Evolutionary conservation across 1,139 yeast genomes (phyloP).

Genomic region (Geotrichum klebahnii): DNA sequence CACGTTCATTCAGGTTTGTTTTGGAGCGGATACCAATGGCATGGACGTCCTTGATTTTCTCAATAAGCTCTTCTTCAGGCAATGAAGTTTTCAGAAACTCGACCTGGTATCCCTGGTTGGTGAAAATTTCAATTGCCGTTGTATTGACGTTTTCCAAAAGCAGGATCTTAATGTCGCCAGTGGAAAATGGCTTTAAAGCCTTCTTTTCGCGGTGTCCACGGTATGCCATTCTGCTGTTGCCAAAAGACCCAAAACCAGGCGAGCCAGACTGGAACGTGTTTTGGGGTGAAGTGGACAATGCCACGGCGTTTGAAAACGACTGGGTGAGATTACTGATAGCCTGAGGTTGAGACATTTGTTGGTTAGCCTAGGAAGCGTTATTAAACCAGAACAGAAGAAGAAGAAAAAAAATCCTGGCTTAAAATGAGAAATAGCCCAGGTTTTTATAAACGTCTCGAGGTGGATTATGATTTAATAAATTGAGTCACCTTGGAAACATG

Average conservation of each 20-base stretch:
- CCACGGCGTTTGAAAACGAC: constrained; percentile 53
- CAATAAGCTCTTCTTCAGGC: constrained; percentile 90
- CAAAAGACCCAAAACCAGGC: constrained; percentile 24
- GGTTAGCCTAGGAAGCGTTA: background rate
- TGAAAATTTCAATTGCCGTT: constrained; percentile 84
- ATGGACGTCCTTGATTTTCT: constrained; percentile 87
- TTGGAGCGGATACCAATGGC: constrained; percentile 98
- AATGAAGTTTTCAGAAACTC: constrained; percentile 87
- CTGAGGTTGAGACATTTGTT: constrained; percentile 60
- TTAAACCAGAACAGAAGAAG: constrained; percentile 1
- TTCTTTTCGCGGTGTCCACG: constrained; percentile 42
- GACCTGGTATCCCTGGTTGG: constrained; percentile 91
- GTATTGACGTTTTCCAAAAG: constrained; percentile 87
- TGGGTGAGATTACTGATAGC: constrained; percentile 55
- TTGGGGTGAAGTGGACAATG: constrained; percentile 41
- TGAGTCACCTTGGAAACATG: too few species aligned
- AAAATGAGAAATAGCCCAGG: too few species aligned
- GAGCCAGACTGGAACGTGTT: constrained; percentile 65
- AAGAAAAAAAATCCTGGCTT: constrained; percentile 2
- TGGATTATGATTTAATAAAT: too few species aligned
- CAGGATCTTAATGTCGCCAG: constrained; percentile 88
- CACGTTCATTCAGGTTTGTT: constrained; percentile 77
- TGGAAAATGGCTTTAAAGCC: constrained; percentile 79
- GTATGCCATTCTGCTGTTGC: constrained; percentile 33
- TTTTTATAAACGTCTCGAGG: too few species aligned